phyloP scores from a whole-genome alignment of 805 yeast species.

The Lipomyces sp. region DNA sequence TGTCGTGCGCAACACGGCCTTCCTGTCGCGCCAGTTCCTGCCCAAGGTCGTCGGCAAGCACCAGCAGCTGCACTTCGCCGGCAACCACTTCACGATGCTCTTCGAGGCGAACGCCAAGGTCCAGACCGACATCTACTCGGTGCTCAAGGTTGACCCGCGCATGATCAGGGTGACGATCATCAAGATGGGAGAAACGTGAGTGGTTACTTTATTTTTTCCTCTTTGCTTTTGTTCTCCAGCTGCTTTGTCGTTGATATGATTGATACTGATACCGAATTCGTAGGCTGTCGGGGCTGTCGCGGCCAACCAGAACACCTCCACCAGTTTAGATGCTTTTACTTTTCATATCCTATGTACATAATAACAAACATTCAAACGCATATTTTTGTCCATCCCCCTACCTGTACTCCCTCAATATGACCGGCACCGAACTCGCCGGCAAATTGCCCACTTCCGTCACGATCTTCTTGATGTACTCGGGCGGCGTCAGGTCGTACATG shows the following conservation, averaged over 20 bases:
- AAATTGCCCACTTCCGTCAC: constrained; percentile 94
- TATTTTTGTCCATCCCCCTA: no score
- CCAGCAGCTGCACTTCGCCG: constrained; percentile 87
- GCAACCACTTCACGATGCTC: constrained; percentile 78
- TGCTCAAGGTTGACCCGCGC: constrained; percentile 84
- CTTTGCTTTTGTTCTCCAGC: not conserved
- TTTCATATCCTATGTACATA: no score
- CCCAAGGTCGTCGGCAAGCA: constrained; percentile 81
- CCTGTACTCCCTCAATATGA: constrained; percentile 88
- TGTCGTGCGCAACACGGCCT: constrained; percentile 77
- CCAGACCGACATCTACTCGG: constrained; percentile 77
- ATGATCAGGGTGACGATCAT: constrained; percentile 65
- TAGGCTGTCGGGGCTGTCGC: not conserved
- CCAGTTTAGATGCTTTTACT: not conserved
- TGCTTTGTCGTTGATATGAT: not conserved
- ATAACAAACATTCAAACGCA: no score
- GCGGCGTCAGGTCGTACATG: constrained; percentile 92
- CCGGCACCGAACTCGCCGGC: constrained; percentile 98
- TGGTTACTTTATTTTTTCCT: not conserved
- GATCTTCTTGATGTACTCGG: constrained; percentile 87
- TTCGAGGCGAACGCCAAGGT: constrained; percentile 86
- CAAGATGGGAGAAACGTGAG: constrained; percentile 8
- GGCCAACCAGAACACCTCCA: not conserved
- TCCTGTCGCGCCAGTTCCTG: constrained; percentile 71
- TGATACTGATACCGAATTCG: no score